phyloP scores from a whole-genome alignment of 352 stramenopile species.

The Globisporangium nodosum region DNA sequence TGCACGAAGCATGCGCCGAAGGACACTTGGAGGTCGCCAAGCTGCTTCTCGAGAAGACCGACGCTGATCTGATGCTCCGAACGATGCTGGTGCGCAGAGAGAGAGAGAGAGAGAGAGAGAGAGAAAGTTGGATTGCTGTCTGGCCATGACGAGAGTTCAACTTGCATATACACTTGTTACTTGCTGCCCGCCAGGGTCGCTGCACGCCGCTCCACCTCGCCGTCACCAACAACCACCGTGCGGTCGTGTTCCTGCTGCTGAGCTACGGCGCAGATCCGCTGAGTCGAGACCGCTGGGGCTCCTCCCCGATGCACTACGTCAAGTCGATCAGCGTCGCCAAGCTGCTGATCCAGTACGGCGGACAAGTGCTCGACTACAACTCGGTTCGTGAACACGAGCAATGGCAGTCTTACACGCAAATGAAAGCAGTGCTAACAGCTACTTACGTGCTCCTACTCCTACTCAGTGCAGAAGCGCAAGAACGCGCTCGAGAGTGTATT shows the following conservation, averaged over 20 bases:
- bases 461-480: slow-evolving; percentile 44
- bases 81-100: slow-evolving; percentile 51
- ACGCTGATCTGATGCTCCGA: slow-evolving; percentile 44
- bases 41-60: slow-evolving; percentile 36
- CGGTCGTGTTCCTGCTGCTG: slow-evolving; percentile 61
- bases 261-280: slow-evolving; percentile 55
- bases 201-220: slow-evolving; percentile 58
- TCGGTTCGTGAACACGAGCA: slow-evolving; percentile 15
- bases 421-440: background rate
- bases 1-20: slow-evolving; percentile 57
- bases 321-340: slow-evolving; percentile 59
- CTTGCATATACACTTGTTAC: background rate
- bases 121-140: background rate
- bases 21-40: slow-evolving; percentile 49
- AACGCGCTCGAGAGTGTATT: slow-evolving; percentile 41
- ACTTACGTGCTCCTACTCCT: background rate
- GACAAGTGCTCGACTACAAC: slow-evolving; percentile 54
- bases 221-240: slow-evolving; percentile 46
- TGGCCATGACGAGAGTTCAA: background rate
- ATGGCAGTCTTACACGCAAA: too few species aligned
- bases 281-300: slow-evolving; percentile 54
- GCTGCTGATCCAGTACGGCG: slow-evolving; percentile 55
- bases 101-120: too few species aligned
- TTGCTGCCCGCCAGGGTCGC: slow-evolving; percentile 29
- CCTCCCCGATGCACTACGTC: slow-evolving; percentile 65